These are phyloP conservation scores for Xylariaceae sp. DNA, from an alignment of 2,329 filamentous ascomycete genomes.

Conservation along the genomic window DNA sequence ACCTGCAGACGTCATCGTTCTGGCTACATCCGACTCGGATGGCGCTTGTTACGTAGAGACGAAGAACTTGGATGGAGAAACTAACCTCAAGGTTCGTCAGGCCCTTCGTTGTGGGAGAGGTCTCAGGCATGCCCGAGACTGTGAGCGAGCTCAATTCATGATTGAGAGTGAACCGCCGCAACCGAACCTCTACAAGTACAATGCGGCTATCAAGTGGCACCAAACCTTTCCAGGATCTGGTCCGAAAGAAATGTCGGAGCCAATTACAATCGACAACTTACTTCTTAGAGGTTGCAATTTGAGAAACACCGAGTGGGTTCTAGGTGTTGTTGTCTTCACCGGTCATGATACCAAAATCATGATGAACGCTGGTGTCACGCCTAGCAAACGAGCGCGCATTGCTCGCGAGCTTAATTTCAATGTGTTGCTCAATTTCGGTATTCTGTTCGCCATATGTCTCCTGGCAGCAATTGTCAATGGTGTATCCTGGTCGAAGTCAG, in stretches of 20 bases:
- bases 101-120: constrained; percentile 78
- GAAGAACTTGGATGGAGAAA: constrained; percentile 96
- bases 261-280: constrained; percentile 91
- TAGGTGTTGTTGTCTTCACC: constrained; percentile 90
- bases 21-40: constrained; percentile 89
- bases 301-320: constrained; percentile 91
- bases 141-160: constrained; percentile 78
- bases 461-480: constrained; percentile 81
- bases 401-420: constrained; percentile 95
- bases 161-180: constrained; percentile 90
- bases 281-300: constrained; percentile 89
- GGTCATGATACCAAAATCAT: constrained; percentile 98
- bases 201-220: constrained; percentile 79
- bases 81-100: constrained; percentile 91
- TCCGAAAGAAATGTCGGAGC: constrained; percentile 76
- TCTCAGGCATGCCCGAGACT: constrained; percentile 84
- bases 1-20: constrained; percentile 84
- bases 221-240: constrained; percentile 62
- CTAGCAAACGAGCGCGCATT: constrained; percentile 86
- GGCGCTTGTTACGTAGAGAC: constrained; percentile 97
- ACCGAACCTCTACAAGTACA: constrained; percentile 93
- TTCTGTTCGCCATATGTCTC: constrained; percentile 85
- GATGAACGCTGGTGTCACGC: constrained; percentile 95
- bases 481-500: constrained; percentile 66
- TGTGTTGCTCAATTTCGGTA: constrained; percentile 90